Base-by-base conservation (phyloP, 495 filamentous ascomycete species). In the Penicillium egyptiacum region DNA sequence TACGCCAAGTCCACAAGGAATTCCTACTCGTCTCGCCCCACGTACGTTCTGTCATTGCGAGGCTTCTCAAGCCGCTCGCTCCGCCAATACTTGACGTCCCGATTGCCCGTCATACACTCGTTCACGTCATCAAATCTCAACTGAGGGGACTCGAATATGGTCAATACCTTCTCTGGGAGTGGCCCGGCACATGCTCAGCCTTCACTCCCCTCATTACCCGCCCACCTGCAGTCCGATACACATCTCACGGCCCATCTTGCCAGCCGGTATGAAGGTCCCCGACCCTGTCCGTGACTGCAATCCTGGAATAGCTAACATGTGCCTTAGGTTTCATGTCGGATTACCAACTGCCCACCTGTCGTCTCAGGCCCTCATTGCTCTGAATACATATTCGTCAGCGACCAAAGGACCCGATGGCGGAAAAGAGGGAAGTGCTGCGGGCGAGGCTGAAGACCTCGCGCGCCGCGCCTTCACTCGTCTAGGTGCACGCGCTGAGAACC, bases 161-260 rank as follows among this genome's bases (percentile, higher is more conserved):
- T 63, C 47, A 71, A 68, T 64, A 67, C 58, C 48, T 70, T 69
- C 11, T 56, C 70, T 53, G 60, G 66, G 22, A 71, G 63, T 51
- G 59, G 70, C 35, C 79, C 80, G 10, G 83, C 89, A 59, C 89
- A 96, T 70, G 87, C 88, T n/a, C 91, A 96, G 70, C 81, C 91
- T 35, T 96, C 93, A 31, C 79, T 98, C 41, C 90, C 92, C 30
- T 86, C 91, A 26, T 76, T 98, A 52, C 94, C 94, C 31, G 80
- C 87, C 33, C 94, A 98, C 80, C 81, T 92, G 30, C 94, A 98
- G 75, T 96, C 92, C 53, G 94, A 98, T 74, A 97, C 93, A 41
- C 90, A 96, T 69, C 77, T 98, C 60, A 98, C 94, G 3, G 90
- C 92, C 30, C 94, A 98, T 74, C 82, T 98, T 25, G 94, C 94